These are phyloP conservation scores for Aristolochia contorta DNA, from an alignment of 164 flowering plant genomes.

Conservation along the genomic window DNA sequence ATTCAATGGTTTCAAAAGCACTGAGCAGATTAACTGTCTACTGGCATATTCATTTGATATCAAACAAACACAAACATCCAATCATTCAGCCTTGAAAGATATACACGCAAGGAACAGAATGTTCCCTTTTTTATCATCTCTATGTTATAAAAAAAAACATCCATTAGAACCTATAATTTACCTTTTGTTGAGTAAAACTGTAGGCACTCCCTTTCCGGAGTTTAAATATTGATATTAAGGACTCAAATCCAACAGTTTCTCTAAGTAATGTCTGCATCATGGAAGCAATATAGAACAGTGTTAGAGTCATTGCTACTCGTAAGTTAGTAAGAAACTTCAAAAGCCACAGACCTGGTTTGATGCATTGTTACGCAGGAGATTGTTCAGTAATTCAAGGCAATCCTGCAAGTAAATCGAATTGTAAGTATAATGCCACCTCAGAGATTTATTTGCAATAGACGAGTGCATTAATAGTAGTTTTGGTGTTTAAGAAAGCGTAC, in stretches of 20 bases:
- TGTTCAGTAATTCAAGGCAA: slow-evolving; percentile 87
- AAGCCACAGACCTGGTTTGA: slow-evolving; percentile 74
- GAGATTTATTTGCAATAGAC: too few relatives aligned
- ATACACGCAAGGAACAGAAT: background rate
- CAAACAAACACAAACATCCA: slow-evolving; percentile 13
- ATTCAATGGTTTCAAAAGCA: slow-evolving; percentile 63
- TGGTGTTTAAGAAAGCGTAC: too few relatives aligned
- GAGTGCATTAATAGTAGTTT: too few relatives aligned
- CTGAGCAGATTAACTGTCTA: slow-evolving; percentile 94
- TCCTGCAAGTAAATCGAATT: slow-evolving; percentile 41
- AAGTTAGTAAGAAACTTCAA: background rate
- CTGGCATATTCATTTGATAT: slow-evolving; percentile 41
- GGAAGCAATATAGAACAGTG: background rate
- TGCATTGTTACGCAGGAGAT: slow-evolving; percentile 67
- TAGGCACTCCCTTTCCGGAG: slow-evolving; percentile 59
- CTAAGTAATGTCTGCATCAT: slow-evolving; percentile 58
- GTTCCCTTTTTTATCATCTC: too few relatives aligned
- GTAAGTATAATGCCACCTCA: background rate
- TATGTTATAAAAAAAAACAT: background rate
- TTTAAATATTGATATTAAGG: slow-evolving; percentile 72
- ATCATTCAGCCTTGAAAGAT: slow-evolving; percentile 15
- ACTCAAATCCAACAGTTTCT: slow-evolving; percentile 93
- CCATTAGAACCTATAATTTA: slow-evolving; percentile 19
- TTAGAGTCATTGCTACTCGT: too few relatives aligned
- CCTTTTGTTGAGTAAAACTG: slow-evolving; percentile 95